A percentile compares a stretch with the other conserved stretches of the same genome.
phyloP scores from a whole-genome alignment of 108 stramenopile genomes.

The Nannochloropsis granulata region DNA sequence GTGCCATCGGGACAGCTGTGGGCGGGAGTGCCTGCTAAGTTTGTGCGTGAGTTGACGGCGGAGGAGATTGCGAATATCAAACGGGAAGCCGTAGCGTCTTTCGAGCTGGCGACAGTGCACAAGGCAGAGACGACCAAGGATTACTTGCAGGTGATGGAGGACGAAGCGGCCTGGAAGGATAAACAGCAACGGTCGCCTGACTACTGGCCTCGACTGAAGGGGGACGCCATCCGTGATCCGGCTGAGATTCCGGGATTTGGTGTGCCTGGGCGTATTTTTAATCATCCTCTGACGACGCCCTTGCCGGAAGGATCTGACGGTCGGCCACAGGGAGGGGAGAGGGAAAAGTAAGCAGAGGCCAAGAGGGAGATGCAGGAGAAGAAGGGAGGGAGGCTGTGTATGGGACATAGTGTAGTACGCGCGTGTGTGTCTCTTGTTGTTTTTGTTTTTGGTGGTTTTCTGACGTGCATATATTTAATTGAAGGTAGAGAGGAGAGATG shows the following conservation, averaged over 20 bases:
- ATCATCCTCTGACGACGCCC: slow-evolving; percentile 4
- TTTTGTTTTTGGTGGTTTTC: too few relatives aligned
- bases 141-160: not conserved
- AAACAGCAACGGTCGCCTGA: not conserved
- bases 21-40: slow-evolving; percentile 74
- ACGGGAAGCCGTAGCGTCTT: not conserved
- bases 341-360: not conserved
- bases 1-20: slow-evolving; percentile 67
- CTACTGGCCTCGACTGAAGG: not conserved
- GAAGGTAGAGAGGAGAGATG: too few relatives aligned
- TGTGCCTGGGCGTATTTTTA: slow-evolving; percentile 19
- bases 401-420: too few relatives aligned
- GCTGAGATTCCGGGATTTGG: slow-evolving; percentile 12
- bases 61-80: slow-evolving; percentile 1
- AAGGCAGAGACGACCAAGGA: not conserved
- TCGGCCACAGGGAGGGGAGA: not conserved
- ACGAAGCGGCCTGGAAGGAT: not conserved
- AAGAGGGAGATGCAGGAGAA: not conserved
- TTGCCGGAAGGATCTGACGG: not conserved
- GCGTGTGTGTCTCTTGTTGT: too few relatives aligned
- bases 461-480: too few relatives aligned
- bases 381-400: too few relatives aligned
- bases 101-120: not conserved
- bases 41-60: slow-evolving; percentile 55
- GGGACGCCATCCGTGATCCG: not conserved